phyloP scores from a whole-genome alignment of 257 asterid genomes.

The Fraxinus quadrangulata region DNA sequence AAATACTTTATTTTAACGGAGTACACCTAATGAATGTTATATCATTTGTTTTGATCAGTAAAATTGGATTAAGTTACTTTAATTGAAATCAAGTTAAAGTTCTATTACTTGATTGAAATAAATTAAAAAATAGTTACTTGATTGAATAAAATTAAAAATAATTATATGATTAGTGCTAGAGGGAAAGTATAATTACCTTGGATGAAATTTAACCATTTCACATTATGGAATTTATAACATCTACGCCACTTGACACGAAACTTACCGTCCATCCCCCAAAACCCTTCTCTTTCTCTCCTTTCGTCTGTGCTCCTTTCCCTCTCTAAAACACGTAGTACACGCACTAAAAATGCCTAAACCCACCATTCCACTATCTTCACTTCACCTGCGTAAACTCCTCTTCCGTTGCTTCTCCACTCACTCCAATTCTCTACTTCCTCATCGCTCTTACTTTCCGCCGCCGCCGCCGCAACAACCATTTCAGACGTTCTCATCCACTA shows the following conservation, averaged over 20 bases:
- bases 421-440: constrained; percentile 25
- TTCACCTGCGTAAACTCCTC: constrained; percentile 51
- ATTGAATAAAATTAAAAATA: no score
- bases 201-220: no score
- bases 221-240: no score
- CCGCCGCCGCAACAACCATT: constrained; percentile 20
- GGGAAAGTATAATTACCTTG: no score
- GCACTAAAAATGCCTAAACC: constrained; percentile 60
- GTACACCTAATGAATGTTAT: no score
- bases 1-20: not conserved
- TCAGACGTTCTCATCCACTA: constrained; percentile 14
- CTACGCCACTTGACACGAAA: not conserved
- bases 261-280: constrained; percentile 27
- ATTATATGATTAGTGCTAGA: no score
- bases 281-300: constrained; percentile 19
- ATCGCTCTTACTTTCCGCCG: constrained; percentile 20
- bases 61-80: no score
- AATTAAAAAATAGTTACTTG: no score
- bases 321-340: constrained; percentile 1
- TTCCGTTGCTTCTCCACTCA: constrained; percentile 39
- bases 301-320: not conserved
- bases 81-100: no score
- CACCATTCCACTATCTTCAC: constrained; percentile 38
- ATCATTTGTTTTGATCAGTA: no score
- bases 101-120: no score